These are phyloP conservation scores for Exophiala calicioides DNA, from an alignment of 2,329 filamentous ascomycete species.

Conservation along the genomic window DNA sequence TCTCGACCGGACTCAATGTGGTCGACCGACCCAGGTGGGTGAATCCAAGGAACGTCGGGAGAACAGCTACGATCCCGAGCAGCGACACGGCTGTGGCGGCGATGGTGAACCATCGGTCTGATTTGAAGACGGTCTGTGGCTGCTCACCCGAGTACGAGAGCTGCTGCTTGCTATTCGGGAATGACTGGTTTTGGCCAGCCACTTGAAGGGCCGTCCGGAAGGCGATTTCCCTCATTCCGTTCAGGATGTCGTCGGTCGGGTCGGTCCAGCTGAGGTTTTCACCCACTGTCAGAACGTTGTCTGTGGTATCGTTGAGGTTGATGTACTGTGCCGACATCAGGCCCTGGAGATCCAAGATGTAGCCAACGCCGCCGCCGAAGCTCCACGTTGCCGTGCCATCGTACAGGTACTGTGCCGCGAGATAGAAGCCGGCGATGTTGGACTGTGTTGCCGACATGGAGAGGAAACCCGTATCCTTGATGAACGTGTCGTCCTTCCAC, in stretches of 20 bases:
- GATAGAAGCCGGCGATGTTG: too few relatives aligned
- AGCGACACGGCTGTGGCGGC: conserved; percentile 2
- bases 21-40: conserved; percentile 16
- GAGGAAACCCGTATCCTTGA: too few relatives aligned
- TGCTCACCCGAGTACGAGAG: neutral
- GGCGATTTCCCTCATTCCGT: neutral
- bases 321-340: too few relatives aligned
- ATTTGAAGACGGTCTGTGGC: neutral
- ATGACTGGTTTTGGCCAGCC: neutral
- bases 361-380: too few relatives aligned
- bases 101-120: conserved; percentile 1
- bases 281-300: too few relatives aligned
- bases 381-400: too few relatives aligned
- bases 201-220: conserved; percentile 2
- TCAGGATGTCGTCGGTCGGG: neutral
- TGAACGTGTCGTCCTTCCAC: too few relatives aligned
- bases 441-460: too few relatives aligned
- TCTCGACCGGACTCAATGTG: conserved; percentile 24
- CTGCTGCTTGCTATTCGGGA: neutral
- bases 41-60: conserved; percentile 23
- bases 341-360: too few relatives aligned
- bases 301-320: too few relatives aligned
- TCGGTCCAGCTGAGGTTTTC: too few relatives aligned
- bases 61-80: conserved; percentile 1
- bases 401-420: too few relatives aligned